Percentiles rank a stretch among this genome's conserved stretches.
These are phyloP conservation scores for Plasmodium knowlesi DNA, from an alignment of 169 alveolate species.

Conservation along the genomic window DNA sequence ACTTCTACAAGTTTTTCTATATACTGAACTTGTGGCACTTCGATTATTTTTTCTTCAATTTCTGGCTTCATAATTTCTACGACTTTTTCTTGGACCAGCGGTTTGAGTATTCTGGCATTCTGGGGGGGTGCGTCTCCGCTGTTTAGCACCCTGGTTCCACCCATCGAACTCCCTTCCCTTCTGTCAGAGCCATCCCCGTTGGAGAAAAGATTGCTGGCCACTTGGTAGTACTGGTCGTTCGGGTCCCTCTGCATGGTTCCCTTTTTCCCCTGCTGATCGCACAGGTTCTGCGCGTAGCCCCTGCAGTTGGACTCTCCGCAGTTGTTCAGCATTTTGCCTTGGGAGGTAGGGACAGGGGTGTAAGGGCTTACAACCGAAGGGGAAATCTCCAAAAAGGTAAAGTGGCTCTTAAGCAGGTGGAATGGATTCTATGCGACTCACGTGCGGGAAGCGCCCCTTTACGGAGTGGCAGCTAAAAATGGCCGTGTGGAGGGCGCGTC, in stretches of 20 bases:
- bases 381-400: not conserved
- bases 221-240: not conserved
- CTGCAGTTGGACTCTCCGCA: not conserved
- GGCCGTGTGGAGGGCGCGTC: not conserved
- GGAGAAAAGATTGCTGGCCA: not conserved
- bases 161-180: not conserved
- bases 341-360: not conserved
- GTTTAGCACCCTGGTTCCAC: slow-evolving; percentile 17
- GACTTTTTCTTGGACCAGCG: slow-evolving; percentile 87
- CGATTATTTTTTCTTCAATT: slow-evolving; percentile 90
- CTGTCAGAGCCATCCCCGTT: not conserved
- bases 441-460: not conserved
- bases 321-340: not conserved
- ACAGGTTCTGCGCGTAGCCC: not conserved
- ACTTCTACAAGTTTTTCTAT: slow-evolving; percentile 92
- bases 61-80: slow-evolving; percentile 91
- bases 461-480: not conserved
- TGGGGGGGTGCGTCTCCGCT: slow-evolving; percentile 78
- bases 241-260: not conserved
- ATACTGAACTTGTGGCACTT: slow-evolving; percentile 92
- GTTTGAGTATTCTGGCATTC: slow-evolving; percentile 83
- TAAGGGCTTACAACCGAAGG: too few relatives aligned
- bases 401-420: not conserved
- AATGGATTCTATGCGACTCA: not conserved
- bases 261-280: not conserved